Base-by-base conservation (phyloP, 2,329 filamentous ascomycete genomes). In the Sporothrix schenckii region DNA sequence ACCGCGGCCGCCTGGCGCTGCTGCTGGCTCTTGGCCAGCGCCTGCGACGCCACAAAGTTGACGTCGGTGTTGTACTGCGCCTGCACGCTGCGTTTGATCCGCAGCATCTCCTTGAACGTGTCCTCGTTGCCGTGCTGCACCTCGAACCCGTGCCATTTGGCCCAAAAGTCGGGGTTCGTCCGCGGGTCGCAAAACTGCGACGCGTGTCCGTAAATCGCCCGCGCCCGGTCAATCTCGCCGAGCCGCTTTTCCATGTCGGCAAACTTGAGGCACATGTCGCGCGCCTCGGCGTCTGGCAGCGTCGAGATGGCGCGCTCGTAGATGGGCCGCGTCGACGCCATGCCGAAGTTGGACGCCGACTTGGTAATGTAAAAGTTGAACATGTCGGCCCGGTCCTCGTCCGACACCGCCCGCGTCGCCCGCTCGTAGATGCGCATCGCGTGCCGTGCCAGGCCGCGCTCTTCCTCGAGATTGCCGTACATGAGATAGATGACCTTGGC, bases 391-490 rank as follows among this genome's bases (percentile, higher is more conserved):
- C 93, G 87, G 79, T 99, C 94, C 77, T 97, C 94, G 77, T 99
- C 95, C 16, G 92, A 91, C 3, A 99, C 96, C 14, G 94, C 94
- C 44, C 95, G 89, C 5, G 95, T 99, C 9, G 95, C 95, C 71
- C 95, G 91, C 82, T 99, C 96, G 80, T 99, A 99, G 75, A 99
- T 99, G 72, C 95, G 91, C 95, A 99, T 99, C 2, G 96, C 96
- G 78, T 98, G 94, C 66, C 96, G 88, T 13, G 95, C 94, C 19
- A 99, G 88, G 1, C 95, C 95, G 49, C 95, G 88, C 77, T 99
- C 95, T 81, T 99, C 95, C 80, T 99, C 95, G 39, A 99, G 83
- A 74, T 96, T 95, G 73, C 95, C 95, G 79, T 99, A 99, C 95
- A 99, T 98, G 73, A 99, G 87, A 78, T 97, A 99, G 6, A 99